These are phyloP conservation scores for Phytophthora fragariaefolia DNA, from an alignment of 352 stramenopile genomes.

Conservation along the genomic window DNA sequence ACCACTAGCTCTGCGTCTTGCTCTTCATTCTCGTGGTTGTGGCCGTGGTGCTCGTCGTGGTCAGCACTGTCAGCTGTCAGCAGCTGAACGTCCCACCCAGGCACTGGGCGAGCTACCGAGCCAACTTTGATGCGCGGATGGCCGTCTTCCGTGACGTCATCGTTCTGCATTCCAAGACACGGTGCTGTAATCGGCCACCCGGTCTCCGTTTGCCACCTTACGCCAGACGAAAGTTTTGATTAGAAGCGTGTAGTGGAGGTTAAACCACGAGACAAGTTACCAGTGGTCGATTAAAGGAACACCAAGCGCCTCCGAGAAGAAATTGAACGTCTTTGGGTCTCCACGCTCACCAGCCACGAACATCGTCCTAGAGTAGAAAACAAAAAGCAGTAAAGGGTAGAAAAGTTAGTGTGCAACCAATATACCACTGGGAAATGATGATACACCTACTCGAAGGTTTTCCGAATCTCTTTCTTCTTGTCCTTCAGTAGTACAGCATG, in stretches of 20 bases:
- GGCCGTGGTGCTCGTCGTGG: constrained; percentile 48
- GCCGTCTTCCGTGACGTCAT: constrained; percentile 46
- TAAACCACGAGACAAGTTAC: constrained; percentile 9
- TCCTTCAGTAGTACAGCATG: constrained; percentile 58
- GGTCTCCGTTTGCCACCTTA: constrained; percentile 91
- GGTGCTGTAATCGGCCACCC: constrained; percentile 81
- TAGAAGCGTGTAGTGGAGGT: background rate
- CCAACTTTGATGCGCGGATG: constrained; percentile 68
- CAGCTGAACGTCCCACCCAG: constrained; percentile 86
- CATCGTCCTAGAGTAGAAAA: constrained; percentile 49
- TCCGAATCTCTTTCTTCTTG: constrained; percentile 50
- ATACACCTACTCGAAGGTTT: constrained; percentile 62
- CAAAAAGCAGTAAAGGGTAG: background rate
- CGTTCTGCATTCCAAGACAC: constrained; percentile 73
- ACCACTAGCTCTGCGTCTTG: constrained; percentile 75
- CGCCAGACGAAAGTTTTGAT: background rate
- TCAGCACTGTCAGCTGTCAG: constrained; percentile 57
- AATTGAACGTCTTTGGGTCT: constrained; percentile 89
- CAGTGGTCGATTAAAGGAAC: constrained; percentile 88
- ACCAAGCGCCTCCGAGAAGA: constrained; percentile 67
- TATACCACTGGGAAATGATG: no score
- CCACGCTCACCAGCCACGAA: constrained; percentile 90
- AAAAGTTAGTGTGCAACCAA: no score
- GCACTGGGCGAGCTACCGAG: constrained; percentile 69
- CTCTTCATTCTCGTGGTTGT: constrained; percentile 63